Evolutionary conservation across 148 eudicot species (phyloP), one percentile per base, ranked within the genome.

Genomic region (Chenopodium formosanum): DNA sequence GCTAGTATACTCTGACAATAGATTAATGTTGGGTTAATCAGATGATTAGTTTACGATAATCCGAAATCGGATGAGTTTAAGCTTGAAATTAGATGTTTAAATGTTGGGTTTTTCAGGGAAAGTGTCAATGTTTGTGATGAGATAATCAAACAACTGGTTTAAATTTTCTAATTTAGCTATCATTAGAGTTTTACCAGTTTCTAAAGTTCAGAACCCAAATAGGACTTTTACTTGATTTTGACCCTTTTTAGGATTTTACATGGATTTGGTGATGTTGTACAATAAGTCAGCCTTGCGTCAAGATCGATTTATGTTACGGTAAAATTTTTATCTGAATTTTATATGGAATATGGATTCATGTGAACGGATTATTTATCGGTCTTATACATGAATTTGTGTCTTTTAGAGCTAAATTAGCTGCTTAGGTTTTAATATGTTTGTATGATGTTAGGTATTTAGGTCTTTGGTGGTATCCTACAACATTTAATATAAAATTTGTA

Each of bases 81-180:
- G 50, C 53, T 58, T 60, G 66, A 56, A 52, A 19, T 22, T 31
- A 74, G 27, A 56, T 9, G 10, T n/a, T 50, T 66, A 20, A 67
- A 70, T 63, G 22, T 64, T 73, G 47, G 70, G 63, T 17, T 80
- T 64, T 8, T 71, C 56, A 58, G 16, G 16, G 76, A 72, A 78
- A 48, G 74, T 34, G 73, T 73, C 60, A 23, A 67, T 78, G 19
- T 4, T 31, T 1, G 10, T 32, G 13, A 34, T 65, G 34, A 37
- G 23, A 3, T 37, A 0, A 20, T 44, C 52, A 40, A 46, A 72
- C 6, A 46, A 29, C 23, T 27, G 70, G 5, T 29, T 67, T 67
- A 40, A 67, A 67, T 29, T 27, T 25, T 56, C 78, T 7, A 56
- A 75, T 46, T 29, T 0, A 17, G 2, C 22, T 14, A 56, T 56